Evolutionary conservation across 2,329 filamentous ascomycete genomes (phyloP), one percentile per base, ranked within the genome.

Genomic region (Penicillium sp.): DNA sequence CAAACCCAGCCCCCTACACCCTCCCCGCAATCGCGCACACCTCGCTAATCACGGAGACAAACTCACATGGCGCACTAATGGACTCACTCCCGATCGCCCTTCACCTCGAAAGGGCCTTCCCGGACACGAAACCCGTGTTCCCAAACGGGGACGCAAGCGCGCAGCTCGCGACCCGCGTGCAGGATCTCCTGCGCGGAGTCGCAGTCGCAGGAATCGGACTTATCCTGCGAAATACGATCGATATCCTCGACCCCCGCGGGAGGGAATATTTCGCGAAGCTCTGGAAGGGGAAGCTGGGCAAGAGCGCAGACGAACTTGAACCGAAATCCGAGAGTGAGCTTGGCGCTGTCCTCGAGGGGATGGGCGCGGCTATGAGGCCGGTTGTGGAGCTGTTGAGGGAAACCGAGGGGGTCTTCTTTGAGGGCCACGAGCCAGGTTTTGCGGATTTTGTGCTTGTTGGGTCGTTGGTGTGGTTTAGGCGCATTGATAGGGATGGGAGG

Each of bases 111-210:
- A 62, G 68, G 17, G n/a, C 63, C 4, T 75, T 69, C 54, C 71
- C 73, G 0, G 65, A 63, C 8, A 68, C 67, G 0, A 35, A 35
- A 35, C 64, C 70, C 5, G 65, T 75, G n/a, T 75, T 74, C 53
- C 74, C 73, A 2, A 73, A 67, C 44, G 74, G 73, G 7, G 71
- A 74, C 51, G 67, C 72, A 23, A 76, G 74, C 59, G 70, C 13
- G 19, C 73, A 19, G 69, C 73, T 3, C 64, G 56, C 8, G 70
- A 72, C 4, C 51, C 66, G 1, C 31, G 31, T 35, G 13, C 31
- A 35, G 31, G 31, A 35, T 35, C 31, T 35, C 31, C 31, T 35
- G 31, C 31, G 31, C 31, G 31, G 31, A 9, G 31, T 35, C 31
- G 31, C 7, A 35, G 31, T 11, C 31, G 4, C 31, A 7, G 31